Evolutionary conservation across 1,284 basidiomycete genomes (phyloP), one percentile per base, ranked within the genome.

Genomic region (Moniliophthora roreri): DNA sequence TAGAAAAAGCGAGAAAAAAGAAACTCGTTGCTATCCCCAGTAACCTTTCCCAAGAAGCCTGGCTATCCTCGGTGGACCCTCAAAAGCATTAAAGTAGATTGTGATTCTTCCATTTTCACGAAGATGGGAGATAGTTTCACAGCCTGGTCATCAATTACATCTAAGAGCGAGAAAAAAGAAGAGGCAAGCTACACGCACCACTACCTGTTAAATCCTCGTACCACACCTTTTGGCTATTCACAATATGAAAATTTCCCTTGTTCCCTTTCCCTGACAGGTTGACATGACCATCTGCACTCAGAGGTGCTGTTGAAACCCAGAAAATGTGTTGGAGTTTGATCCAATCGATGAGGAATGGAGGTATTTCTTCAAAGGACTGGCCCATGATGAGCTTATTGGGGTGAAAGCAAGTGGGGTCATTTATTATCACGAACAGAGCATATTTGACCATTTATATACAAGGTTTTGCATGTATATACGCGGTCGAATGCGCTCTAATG

Each of bases 101-200:
- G 82, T 82, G 6, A 84, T 75, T 7, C 81, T 69, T 1, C 74
- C 74, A 56, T 84, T 85, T 61, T 84, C 81, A 4, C 78, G 74
- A 23, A 83, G 62, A 56, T 85, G 81, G 0, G 81, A 68, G n/a
- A 83, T 76, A 0, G 82, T 85, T 59, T 84, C 83, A 80, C 82
- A 84, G n/a, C 11, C 11, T 6, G 28, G 24, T 16, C 11, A 18
- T 3, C 10, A 28, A 9, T 4, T 13, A 2, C 10, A 28, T 32
- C 10, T 26, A n/a, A 11, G 24, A 15, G n/a, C 21, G 1, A 18
- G 18, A 23, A 8, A 44, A 16, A 26, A 41, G 18, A 38, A 13
- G 39, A 20, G 18, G n/a, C n/a, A n/a, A n/a, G 28, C 28, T 32
- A 11, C 28, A 16, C 66, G 74, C 51, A 80, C 80, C 81, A 58